phyloP scores from a whole-genome alignment of 805 yeast species.

The Ogataea angusta region DNA sequence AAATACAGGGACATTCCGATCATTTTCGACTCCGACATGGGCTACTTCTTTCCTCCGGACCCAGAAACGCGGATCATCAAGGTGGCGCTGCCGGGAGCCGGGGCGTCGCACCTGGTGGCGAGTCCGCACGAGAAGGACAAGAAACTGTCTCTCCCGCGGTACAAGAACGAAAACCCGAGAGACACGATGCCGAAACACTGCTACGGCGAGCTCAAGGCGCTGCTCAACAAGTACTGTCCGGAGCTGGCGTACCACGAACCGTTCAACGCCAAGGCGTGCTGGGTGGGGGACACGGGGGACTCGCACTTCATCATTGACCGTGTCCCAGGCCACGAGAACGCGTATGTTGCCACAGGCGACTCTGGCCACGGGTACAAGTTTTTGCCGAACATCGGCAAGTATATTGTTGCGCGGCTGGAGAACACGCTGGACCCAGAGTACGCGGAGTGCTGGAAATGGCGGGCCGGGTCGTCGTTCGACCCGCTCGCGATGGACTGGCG shows the following conservation, averaged over 20 bases:
- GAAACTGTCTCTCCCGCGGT: slow-evolving; percentile 37
- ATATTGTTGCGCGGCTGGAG: slow-evolving; percentile 35
- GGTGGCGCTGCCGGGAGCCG: slow-evolving; percentile 38
- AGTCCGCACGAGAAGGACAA: slow-evolving; percentile 20
- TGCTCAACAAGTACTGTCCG: slow-evolving; percentile 38
- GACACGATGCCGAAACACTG: slow-evolving; percentile 39
- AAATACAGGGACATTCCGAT: slow-evolving; percentile 39
- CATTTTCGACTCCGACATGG: slow-evolving; percentile 42
- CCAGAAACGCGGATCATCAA: slow-evolving; percentile 36
- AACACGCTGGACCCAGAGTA: slow-evolving; percentile 26
- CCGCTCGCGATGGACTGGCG: slow-evolving; percentile 13
- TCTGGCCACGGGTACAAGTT: slow-evolving; percentile 48
- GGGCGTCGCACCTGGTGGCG: slow-evolving; percentile 25
- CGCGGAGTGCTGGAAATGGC: slow-evolving; percentile 34
- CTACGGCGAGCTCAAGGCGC: slow-evolving; percentile 28
- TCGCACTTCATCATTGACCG: slow-evolving; percentile 40
- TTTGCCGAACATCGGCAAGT: slow-evolving; percentile 45
- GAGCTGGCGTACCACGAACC: slow-evolving; percentile 38
- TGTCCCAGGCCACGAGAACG: slow-evolving; percentile 33
- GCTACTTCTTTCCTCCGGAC: slow-evolving; percentile 52
- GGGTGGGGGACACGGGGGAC: slow-evolving; percentile 41
- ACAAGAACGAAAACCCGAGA: slow-evolving; percentile 28
- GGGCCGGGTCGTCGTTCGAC: slow-evolving; percentile 14
- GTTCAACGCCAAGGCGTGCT: slow-evolving; percentile 35
- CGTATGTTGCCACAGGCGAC: slow-evolving; percentile 46